These are phyloP conservation scores for Lepidium didymum DNA, from an alignment of 345 rosid species.

Conservation along the genomic window DNA sequence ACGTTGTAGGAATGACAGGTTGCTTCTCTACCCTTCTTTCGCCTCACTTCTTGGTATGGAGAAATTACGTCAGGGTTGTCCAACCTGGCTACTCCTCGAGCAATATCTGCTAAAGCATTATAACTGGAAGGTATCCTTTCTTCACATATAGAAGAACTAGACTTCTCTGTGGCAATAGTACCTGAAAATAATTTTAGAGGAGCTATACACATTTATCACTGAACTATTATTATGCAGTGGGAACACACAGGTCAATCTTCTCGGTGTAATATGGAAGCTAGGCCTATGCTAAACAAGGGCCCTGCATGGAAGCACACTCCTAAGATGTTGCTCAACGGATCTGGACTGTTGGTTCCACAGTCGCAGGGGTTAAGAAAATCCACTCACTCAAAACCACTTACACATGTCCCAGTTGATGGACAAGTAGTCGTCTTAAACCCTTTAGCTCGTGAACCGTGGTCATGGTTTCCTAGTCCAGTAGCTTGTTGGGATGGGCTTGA, in stretches of 20 bases:
- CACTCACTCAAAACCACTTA: slow-evolving; percentile 52
- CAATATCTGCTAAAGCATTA: slow-evolving; percentile 75
- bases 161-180: not conserved
- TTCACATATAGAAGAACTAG: not conserved
- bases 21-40: slow-evolving; percentile 86
- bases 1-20: slow-evolving; percentile 39
- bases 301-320: slow-evolving; percentile 60
- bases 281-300: slow-evolving; percentile 35
- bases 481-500: slow-evolving; percentile 84
- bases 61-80: slow-evolving; percentile 84
- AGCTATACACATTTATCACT: slow-evolving; percentile 21
- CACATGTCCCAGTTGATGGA: slow-evolving; percentile 37
- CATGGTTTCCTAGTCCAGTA: slow-evolving; percentile 91
- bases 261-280: slow-evolving; percentile 47
- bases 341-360: slow-evolving; percentile 74
- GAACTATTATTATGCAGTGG: slow-evolving; percentile 67
- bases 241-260: slow-evolving; percentile 71
- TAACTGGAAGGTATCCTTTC: slow-evolving; percentile 78
- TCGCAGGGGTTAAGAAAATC: slow-evolving; percentile 53
- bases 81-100: slow-evolving; percentile 95
- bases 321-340: slow-evolving; percentile 71
- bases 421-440: slow-evolving; percentile 37
- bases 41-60: slow-evolving; percentile 92
- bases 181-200: not conserved
- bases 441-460: slow-evolving; percentile 69